Base-by-base conservation (phyloP, 2,329 filamentous ascomycete genomes). In the Fusarium beomiforme region DNA sequence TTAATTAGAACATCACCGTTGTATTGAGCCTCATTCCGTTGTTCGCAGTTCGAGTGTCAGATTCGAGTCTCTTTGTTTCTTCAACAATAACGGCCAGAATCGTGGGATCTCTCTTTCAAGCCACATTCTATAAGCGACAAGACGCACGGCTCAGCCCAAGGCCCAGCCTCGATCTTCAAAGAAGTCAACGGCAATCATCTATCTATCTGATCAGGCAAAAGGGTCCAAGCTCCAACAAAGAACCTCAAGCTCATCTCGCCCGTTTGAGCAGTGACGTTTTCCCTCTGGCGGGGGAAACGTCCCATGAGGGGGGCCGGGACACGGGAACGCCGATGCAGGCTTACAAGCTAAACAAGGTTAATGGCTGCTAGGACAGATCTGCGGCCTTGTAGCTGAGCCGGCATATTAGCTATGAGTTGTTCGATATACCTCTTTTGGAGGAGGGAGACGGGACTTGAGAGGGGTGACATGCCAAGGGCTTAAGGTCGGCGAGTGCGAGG, bases 311-410 rank as follows among this genome's bases (percentile, higher is more conserved):
- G 55, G 50, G 24, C 8, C 24, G 47, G 43, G 46, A 54, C 31
- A 72, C 65, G 69, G 69, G 44, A 72, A 72, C 69, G 69, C 69
- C 69, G 69, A 72, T 67, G 69, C 70, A 68, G 39, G 61, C 68
- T 65, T 58, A 71, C 68, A 70, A 60, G 64, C 69, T 71, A 71
- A 60, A 50, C 47, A 55, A 58, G 55, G 42, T 55, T 54, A 39
- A 37, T 29, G 64, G 50, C 36, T 70, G 71, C 69, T 74, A 68
- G 66, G 68, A 56, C 59, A 65, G 61, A 59, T 69, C 69, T 69
- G 68, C 68, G 68, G 69, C 71, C 66, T 69, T 70, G 73, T 58
- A 75, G 73, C 71, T 75, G 62, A 72, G 72, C 64, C 57, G 46
- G 50, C 37, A 56, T 66, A 47, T 62, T 51, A 41, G 36, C 34